Percentiles rank a stretch among this genome's conserved stretches.
Evolutionary conservation across 768 basidiomycete species (phyloP).

Genomic region (Suillus bovinus): DNA sequence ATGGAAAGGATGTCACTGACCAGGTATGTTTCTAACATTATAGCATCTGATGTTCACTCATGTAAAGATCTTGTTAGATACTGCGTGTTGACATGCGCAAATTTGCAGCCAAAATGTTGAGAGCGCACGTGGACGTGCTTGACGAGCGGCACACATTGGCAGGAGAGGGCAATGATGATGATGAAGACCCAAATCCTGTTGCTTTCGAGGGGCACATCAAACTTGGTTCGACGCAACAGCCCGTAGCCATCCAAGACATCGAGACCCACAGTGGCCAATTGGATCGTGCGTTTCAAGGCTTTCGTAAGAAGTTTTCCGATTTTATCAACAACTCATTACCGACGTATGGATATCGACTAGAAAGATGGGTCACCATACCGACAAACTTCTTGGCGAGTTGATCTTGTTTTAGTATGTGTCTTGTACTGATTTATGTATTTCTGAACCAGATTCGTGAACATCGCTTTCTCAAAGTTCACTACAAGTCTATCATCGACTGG

Average conservation of each 20-base stretch:
- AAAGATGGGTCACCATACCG: not conserved
- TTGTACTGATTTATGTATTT: conserved; percentile 8
- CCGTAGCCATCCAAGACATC: not conserved
- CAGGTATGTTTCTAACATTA: no score
- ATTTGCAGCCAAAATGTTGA: not conserved
- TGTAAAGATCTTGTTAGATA: not conserved
- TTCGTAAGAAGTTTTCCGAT: no score
- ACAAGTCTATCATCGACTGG: no score
- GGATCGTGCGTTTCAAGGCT: no score
- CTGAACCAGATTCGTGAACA: no score
- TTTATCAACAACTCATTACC: conserved; percentile 9
- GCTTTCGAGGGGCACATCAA: conserved; percentile 5
- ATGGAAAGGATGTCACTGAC: not conserved
- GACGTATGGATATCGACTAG: not conserved
- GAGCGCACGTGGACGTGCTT: not conserved
- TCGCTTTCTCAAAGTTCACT: no score
- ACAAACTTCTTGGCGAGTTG: not conserved
- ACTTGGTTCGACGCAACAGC: not conserved
- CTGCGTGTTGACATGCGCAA: not conserved
- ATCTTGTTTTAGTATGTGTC: conserved; percentile 2
- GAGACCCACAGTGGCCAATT: not conserved
- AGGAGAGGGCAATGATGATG: not conserved
- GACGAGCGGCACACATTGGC: not conserved
- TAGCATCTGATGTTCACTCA: no score
- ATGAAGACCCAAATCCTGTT: no score